Evolutionary conservation across 176 grass and related monocot genomes (phyloP).

Genomic region (Oryza australiensis): DNA sequence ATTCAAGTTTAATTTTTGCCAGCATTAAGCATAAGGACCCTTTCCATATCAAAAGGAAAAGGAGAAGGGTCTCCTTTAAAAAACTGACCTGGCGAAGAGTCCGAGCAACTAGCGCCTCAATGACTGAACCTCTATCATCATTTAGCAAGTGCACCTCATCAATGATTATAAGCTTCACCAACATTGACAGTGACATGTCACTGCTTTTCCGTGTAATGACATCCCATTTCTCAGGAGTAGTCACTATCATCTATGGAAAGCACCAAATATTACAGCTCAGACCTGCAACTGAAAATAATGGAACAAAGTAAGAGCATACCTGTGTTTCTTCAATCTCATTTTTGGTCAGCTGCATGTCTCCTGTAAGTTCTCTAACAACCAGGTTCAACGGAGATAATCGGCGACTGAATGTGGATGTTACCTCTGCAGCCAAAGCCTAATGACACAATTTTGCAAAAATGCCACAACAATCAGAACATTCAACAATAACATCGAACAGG

Average conservation of each 20-base stretch:
- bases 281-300: slow-evolving; percentile 9
- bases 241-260: slow-evolving; percentile 87
- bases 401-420: slow-evolving; percentile 82
- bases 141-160: slow-evolving; percentile 97
- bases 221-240: slow-evolving; percentile 98
- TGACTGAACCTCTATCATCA: slow-evolving; percentile 97
- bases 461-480: neutral
- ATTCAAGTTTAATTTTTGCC: slow-evolving; percentile 27
- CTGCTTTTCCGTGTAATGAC: slow-evolving; percentile 99
- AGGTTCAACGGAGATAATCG: slow-evolving; percentile 81
- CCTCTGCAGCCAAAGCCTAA: slow-evolving; percentile 95
- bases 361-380: slow-evolving; percentile 86
- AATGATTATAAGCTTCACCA: slow-evolving; percentile 96
- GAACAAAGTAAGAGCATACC: slow-evolving; percentile 42
- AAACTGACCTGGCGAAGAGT: slow-evolving; percentile 84
- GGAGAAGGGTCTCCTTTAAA: neutral
- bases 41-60: slow-evolving; percentile 10
- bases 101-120: slow-evolving; percentile 93
- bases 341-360: slow-evolving; percentile 95
- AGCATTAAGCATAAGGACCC: slow-evolving; percentile 8
- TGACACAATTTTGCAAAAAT: slow-evolving; percentile 38
- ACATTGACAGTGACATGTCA: slow-evolving; percentile 97
- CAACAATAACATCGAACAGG: slow-evolving; percentile 20
- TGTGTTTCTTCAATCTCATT: slow-evolving; percentile 95
- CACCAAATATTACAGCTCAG: slow-evolving; percentile 32